These are phyloP conservation scores for Ramalina intermedia DNA, from an alignment of 495 filamentous ascomycete genomes.

Conservation along the genomic window DNA sequence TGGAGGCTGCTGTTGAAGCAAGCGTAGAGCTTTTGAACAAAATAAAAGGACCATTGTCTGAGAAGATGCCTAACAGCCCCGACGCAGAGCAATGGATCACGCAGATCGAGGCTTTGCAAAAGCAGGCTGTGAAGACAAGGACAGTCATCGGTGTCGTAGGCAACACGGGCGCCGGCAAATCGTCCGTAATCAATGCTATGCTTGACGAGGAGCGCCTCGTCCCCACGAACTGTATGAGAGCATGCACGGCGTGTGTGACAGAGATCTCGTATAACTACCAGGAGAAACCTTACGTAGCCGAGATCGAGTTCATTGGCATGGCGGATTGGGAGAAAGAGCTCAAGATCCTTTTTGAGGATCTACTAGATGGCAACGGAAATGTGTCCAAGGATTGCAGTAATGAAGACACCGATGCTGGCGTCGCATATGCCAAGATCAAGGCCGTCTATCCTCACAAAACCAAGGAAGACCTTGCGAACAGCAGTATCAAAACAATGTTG, in stretches of 20 bases:
- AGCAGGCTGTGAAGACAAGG: constrained; percentile 23
- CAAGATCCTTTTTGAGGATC: constrained; percentile 29
- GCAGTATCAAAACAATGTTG: constrained; percentile 26
- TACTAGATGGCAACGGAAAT: constrained; percentile 32
- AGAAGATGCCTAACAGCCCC: constrained; percentile 2
- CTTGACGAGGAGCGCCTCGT: constrained; percentile 39
- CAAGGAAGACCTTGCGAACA: constrained; percentile 30
- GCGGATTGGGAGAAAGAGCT: constrained; percentile 47
- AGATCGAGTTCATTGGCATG: constrained; percentile 44
- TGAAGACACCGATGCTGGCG: constrained; percentile 28
- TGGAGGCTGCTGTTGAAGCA: constrained; percentile 27
- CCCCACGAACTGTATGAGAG: constrained; percentile 44
- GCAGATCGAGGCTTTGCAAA: constrained; percentile 24
- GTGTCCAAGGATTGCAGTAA: constrained; percentile 30
- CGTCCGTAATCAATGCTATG: constrained; percentile 45
- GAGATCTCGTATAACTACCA: constrained; percentile 51
- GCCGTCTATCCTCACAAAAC: constrained; percentile 46
- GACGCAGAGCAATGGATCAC: constrained; percentile 28
- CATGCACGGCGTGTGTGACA: constrained; percentile 51
- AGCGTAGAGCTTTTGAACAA: constrained; percentile 22
- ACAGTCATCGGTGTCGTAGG: constrained; percentile 44
- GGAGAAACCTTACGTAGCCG: constrained; percentile 37
- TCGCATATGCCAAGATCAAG: constrained; percentile 50
- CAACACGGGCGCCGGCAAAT: constrained; percentile 45
- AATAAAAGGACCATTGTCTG: constrained; percentile 16